Conservation (phyloP, 1,284 basidiomycete genomes). For the Apiotrichum brassicae region DNA sequence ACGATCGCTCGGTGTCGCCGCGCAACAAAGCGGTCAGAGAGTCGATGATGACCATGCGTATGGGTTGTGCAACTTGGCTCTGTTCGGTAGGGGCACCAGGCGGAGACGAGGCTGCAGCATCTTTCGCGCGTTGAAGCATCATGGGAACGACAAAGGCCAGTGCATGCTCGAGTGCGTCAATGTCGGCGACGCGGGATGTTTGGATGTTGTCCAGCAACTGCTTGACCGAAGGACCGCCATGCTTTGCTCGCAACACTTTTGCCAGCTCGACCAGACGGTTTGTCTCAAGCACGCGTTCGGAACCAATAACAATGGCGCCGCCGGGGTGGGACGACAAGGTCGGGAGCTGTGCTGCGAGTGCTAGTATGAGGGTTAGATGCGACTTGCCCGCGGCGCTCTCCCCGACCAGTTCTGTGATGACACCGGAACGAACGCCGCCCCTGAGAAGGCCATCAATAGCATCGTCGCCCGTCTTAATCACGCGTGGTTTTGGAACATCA, state of each 20-base stretch:
- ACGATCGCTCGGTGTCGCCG: conserved; percentile 25
- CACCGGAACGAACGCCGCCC: conserved; percentile 67
- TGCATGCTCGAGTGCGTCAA: conserved; percentile 60
- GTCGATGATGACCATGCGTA: conserved; percentile 70
- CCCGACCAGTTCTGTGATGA: conserved; percentile 77
- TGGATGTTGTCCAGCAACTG: conserved; percentile 59
- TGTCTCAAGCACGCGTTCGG: conserved; percentile 65
- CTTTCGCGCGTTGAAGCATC: conserved; percentile 47
- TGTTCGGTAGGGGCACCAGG: conserved; percentile 26
- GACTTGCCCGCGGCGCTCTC: conserved; percentile 87
- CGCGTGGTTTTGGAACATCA: neutral
- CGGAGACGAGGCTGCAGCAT: neutral
- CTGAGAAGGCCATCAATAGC: conserved; percentile 61
- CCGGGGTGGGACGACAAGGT: conserved; percentile 51
- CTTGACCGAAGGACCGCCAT: conserved; percentile 1
- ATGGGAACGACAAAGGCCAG: conserved; percentile 60
- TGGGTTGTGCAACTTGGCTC: too few relatives aligned
- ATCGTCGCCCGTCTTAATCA: conserved; percentile 56
- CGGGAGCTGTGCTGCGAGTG: conserved; percentile 67
- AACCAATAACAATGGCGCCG: conserved; percentile 64
- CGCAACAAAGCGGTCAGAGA: conserved; percentile 75
- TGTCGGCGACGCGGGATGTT: conserved; percentile 54
- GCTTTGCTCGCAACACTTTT: conserved; percentile 22
- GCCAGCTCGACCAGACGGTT: conserved; percentile 51
- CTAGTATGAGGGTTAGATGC: conserved; percentile 71